These are phyloP conservation scores for Melocanna baccifera DNA, from an alignment of 176 grass and related monocot genomes.

Conservation along the genomic window DNA sequence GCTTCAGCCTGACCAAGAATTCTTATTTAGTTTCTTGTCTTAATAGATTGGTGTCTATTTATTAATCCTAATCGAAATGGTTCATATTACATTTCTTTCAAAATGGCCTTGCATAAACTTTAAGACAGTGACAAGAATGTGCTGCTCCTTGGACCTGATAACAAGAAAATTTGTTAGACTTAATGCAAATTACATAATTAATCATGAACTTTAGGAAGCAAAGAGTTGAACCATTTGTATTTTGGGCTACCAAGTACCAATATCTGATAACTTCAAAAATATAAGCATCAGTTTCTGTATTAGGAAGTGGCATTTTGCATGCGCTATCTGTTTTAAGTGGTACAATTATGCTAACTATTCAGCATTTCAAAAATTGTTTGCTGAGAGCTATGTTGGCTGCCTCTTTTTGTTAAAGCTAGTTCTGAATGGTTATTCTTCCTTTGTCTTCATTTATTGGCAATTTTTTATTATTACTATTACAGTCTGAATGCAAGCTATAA, in stretches of 20 bases:
- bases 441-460: neutral
- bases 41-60: neutral
- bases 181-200: neutral
- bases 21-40: neutral
- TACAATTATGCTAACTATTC: neutral
- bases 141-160: slow-evolving; percentile 6
- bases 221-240: neutral
- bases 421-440: neutral
- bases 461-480: neutral
- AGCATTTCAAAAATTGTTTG: neutral
- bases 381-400: neutral
- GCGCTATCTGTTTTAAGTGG: neutral
- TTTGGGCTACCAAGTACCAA: neutral
- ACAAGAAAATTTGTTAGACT: neutral
- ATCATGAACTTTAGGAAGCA: slow-evolving; percentile 5
- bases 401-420: slow-evolving; percentile 14
- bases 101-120: neutral
- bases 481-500: neutral
- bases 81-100: neutral
- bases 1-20: neutral
- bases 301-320: neutral
- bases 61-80: neutral
- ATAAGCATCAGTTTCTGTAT: slow-evolving; percentile 7
- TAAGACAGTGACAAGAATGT: slow-evolving; percentile 7
- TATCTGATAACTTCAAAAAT: neutral